phyloP scores from a whole-genome alignment of 2,329 filamentous ascomycete genomes.

The Scleromitrula shiraiana region DNA sequence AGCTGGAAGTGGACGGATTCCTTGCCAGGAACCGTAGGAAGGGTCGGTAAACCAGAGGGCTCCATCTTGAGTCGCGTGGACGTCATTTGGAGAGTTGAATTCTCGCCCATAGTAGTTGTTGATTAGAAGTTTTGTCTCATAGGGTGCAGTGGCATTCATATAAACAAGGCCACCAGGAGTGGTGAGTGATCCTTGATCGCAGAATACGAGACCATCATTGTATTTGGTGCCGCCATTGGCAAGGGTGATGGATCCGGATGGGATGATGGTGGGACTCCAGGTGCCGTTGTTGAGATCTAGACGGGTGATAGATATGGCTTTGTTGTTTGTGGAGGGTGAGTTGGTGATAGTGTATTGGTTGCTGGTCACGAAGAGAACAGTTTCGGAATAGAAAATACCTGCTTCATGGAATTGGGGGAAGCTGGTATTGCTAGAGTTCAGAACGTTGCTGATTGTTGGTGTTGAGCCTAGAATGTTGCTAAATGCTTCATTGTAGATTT shows the following conservation, averaged over 20 bases:
- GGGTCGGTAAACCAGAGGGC: conserved; percentile 57
- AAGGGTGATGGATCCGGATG: conserved; percentile 7
- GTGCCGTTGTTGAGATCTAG: conserved; percentile 39
- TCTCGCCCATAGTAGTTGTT: conserved; percentile 51
- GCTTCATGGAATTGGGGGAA: conserved; percentile 47
- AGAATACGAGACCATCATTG: conserved; percentile 15
- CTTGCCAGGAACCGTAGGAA: conserved; percentile 49
- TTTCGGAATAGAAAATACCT: conserved; percentile 37
- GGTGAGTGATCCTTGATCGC: conserved; percentile 16
- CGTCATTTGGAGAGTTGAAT: conserved; percentile 54
- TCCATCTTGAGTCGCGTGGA: conserved; percentile 42
- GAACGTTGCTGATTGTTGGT: neutral
- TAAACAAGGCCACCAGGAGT: conserved; percentile 12
- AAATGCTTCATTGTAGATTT: conserved; percentile 45
- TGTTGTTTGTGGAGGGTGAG: conserved; percentile 16
- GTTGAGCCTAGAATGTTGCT: conserved; percentile 38
- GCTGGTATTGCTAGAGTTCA: conserved; percentile 43
- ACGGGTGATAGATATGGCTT: conserved; percentile 10
- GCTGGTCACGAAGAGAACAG: conserved; percentile 42
- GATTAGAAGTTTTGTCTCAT: conserved; percentile 35
- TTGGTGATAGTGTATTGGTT: conserved; percentile 32
- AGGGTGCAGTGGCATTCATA: conserved; percentile 14
- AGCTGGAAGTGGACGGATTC: conserved; percentile 45
- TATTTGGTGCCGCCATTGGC: conserved; percentile 16
- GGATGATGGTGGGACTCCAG: conserved; percentile 11